A percentile compares a stretch with the other conserved stretches of the same genome.
phyloP scores from a whole-genome alignment of 2,329 filamentous ascomycete genomes.

The Cadophora gregata region DNA sequence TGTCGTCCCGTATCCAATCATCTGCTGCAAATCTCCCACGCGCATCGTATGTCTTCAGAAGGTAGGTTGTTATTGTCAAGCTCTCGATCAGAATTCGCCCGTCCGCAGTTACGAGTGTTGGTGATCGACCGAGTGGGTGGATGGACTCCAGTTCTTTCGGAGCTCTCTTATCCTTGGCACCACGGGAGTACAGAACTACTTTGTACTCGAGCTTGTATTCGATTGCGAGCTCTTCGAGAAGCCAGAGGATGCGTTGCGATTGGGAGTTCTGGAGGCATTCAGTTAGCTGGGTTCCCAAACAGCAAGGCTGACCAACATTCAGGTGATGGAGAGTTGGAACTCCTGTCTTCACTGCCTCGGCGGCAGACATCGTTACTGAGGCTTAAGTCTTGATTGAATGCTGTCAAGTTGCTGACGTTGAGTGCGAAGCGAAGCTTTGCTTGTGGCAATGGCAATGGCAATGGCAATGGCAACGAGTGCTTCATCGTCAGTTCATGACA shows the following conservation, averaged over 20 bases:
- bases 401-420: background rate
- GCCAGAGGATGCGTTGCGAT: constrained; percentile 71
- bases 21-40: constrained; percentile 37
- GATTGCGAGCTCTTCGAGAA: constrained; percentile 72
- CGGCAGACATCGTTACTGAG: constrained; percentile 14
- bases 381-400: background rate
- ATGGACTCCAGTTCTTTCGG: constrained; percentile 72
- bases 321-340: constrained; percentile 41
- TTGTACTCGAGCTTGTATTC: constrained; percentile 81
- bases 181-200: constrained; percentile 67
- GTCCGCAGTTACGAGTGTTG: constrained; percentile 60
- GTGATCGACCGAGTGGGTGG: constrained; percentile 85
- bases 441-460: background rate
- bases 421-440: background rate
- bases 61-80: constrained; percentile 43
- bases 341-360: constrained; percentile 19
- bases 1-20: constrained; percentile 43
- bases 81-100: constrained; percentile 42
- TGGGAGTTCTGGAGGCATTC: constrained; percentile 64
- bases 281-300: constrained; percentile 5
- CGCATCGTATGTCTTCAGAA: constrained; percentile 44
- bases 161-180: constrained; percentile 64
- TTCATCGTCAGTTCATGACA: background rate
- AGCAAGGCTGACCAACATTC: constrained; percentile 29
- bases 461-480: background rate